Evolutionary conservation across 148 eudicot genomes (phyloP).

Genomic region (Persicaria tinctoria): DNA sequence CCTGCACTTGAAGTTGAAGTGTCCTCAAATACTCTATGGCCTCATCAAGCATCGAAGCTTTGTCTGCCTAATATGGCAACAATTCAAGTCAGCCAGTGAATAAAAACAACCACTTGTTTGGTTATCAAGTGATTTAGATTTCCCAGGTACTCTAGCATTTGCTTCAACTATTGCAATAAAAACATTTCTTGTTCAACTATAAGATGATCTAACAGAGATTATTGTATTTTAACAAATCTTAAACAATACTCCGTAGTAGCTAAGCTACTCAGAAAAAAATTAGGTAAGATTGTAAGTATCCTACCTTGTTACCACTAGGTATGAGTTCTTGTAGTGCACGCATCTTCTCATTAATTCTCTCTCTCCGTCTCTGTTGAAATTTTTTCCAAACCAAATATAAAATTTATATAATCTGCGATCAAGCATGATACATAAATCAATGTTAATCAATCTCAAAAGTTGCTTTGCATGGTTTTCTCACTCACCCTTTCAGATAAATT

Average conservation of each 20-base stretch:
- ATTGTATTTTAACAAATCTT: too few species aligned
- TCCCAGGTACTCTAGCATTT: too few species aligned
- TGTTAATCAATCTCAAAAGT: neutral
- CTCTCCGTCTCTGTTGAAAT: constrained; percentile 72
- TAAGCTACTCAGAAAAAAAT: too few species aligned
- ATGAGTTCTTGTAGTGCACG: constrained; percentile 92
- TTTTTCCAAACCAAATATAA: neutral
- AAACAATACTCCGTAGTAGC: too few species aligned
- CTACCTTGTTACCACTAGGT: constrained; percentile 92
- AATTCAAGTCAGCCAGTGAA: neutral
- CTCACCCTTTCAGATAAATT: constrained; percentile 93
- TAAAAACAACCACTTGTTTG: neutral
- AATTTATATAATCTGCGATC: neutral
- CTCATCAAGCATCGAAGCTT: neutral
- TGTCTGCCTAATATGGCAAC: neutral
- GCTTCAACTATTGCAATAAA: too few species aligned
- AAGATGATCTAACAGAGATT: too few species aligned
- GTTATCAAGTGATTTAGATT: neutral
- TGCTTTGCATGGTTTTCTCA: neutral
- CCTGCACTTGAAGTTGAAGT: neutral
- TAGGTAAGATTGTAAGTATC: neutral
- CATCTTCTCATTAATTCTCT: constrained; percentile 95
- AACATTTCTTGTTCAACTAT: too few species aligned
- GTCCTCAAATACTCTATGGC: neutral
- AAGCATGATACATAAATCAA: constrained; percentile 3